Percentiles rank a stretch among this genome's conserved stretches.
These are phyloP conservation scores for Aspergillus sp. DNA, from an alignment of 2,329 filamentous ascomycete genomes.

Conservation along the genomic window DNA sequence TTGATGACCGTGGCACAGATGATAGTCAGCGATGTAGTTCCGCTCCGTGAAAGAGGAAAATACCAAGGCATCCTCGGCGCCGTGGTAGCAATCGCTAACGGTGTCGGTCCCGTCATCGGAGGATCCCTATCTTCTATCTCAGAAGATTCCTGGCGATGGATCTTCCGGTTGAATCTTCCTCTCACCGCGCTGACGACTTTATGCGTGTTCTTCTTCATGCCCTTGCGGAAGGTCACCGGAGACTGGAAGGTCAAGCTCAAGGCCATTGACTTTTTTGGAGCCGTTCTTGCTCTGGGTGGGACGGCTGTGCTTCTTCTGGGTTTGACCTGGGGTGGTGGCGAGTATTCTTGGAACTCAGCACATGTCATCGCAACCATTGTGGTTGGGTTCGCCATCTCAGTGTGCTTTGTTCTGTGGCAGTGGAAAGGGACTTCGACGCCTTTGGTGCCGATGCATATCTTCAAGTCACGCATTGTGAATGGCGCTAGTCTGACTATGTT, in stretches of 20 bases:
- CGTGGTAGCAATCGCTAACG: constrained; percentile 51
- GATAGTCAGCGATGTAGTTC: constrained; percentile 58
- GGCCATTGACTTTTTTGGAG: constrained; percentile 49
- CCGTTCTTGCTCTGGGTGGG: constrained; percentile 40
- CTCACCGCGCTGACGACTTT: constrained; percentile 45
- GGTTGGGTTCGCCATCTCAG: constrained; percentile 37
- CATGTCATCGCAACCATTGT: constrained; percentile 53
- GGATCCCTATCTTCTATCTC: constrained; percentile 46
- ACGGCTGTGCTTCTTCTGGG: constrained; percentile 47
- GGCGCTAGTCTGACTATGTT: constrained; percentile 55
- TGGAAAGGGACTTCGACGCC: constrained; percentile 27
- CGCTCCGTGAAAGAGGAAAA: constrained; percentile 55
- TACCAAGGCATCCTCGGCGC: constrained; percentile 53
- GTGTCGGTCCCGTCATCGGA: constrained; percentile 52
- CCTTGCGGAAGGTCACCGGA: constrained; percentile 50
- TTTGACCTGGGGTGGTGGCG: constrained; percentile 56
- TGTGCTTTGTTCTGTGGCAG: constrained; percentile 28
- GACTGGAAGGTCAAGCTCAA: constrained; percentile 49
- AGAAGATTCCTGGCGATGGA: constrained; percentile 48
- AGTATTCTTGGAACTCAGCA: constrained; percentile 53
- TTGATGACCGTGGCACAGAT: constrained; percentile 56
- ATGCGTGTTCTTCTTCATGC: constrained; percentile 53
- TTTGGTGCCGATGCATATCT: constrained; percentile 44
- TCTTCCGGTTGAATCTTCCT: constrained; percentile 52
- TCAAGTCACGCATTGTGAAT: constrained; percentile 50